Percentiles rank a stretch among this genome's conserved stretches.
These are phyloP conservation scores for Plasmodium vivax DNA, from an alignment of 169 alveolate genomes.

Conservation along the genomic window DNA sequence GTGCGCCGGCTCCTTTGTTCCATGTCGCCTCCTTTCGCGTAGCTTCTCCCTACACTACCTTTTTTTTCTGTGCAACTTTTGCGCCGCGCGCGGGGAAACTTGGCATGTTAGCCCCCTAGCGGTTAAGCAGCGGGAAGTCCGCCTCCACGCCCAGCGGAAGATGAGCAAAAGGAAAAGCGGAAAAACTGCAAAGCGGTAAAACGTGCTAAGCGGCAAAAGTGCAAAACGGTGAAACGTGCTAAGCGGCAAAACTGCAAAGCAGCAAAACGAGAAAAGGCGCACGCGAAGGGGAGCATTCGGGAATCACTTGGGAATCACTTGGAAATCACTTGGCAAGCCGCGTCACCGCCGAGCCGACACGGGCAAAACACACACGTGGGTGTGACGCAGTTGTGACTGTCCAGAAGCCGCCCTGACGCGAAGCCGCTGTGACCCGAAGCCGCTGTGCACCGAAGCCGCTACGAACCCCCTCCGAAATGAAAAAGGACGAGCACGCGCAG, in stretches of 20 bases:
- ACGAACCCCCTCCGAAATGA: conserved; percentile 28
- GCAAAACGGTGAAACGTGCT: neutral
- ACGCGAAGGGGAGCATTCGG: neutral
- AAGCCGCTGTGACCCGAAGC: too few species aligned
- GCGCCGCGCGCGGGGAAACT: neutral
- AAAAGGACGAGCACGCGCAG: conserved; percentile 12
- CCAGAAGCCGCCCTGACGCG: too few species aligned
- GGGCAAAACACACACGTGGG: neutral
- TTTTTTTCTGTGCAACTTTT: neutral
- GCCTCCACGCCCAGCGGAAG: neutral
- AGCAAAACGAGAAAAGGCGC: neutral
- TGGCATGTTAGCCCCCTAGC: neutral
- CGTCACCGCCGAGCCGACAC: neutral
- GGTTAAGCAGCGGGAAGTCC: neutral
- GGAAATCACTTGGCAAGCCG: neutral
- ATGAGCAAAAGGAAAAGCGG: neutral
- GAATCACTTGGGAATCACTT: too few species aligned
- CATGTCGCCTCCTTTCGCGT: neutral
- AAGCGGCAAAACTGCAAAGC: neutral
- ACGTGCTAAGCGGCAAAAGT: neutral
- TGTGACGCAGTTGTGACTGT: neutral
- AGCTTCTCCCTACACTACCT: neutral
- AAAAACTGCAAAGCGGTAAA: neutral
- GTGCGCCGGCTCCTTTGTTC: neutral
- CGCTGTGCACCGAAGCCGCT: too few species aligned